These are phyloP conservation scores for Ustilago hordei DNA, from an alignment of 1,284 basidiomycete genomes.

Conservation along the genomic window DNA sequence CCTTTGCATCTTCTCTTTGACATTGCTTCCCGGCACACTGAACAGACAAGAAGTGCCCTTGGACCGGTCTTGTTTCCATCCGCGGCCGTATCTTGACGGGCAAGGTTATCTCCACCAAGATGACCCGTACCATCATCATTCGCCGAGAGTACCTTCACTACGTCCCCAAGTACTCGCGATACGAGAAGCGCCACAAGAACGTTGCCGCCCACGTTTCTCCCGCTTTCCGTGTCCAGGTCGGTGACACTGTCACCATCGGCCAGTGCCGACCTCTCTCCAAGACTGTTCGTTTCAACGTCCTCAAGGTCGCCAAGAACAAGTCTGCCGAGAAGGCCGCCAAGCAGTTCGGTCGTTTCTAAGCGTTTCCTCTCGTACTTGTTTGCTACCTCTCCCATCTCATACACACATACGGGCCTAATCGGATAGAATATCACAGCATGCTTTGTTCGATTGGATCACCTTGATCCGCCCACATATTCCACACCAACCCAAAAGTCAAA, in stretches of 20 bases:
- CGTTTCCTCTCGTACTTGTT: conserved; percentile 2
- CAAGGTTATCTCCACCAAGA: conserved; percentile 97
- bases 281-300: conserved; percentile 97
- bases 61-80: conserved; percentile 83
- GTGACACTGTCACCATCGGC: conserved; percentile 95
- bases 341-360: conserved; percentile 93
- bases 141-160: conserved; percentile 96
- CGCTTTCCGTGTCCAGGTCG: conserved; percentile 86
- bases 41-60: conserved; percentile 99
- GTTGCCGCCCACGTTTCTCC: conserved; percentile 96
- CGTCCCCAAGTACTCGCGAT: conserved; percentile 91
- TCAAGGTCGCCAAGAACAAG: conserved; percentile 78
- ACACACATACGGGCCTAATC: neutral
- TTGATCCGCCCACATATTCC: neutral
- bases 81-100: conserved; percentile 98
- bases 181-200: conserved; percentile 86
- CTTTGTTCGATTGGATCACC: conserved; percentile 1
- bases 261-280: conserved; percentile 99
- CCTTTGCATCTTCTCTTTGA: neutral
- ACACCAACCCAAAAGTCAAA: conserved; percentile 20
- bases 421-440: neutral
- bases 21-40: conserved; percentile 23
- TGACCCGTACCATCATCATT: conserved; percentile 98
- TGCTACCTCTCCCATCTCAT: neutral
- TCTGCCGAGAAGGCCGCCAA: conserved; percentile 74